Evolutionary conservation across 176 grass and related monocot genomes (phyloP), one percentile per base, ranked within the genome.

Genomic region (Lolium multiflorum): DNA sequence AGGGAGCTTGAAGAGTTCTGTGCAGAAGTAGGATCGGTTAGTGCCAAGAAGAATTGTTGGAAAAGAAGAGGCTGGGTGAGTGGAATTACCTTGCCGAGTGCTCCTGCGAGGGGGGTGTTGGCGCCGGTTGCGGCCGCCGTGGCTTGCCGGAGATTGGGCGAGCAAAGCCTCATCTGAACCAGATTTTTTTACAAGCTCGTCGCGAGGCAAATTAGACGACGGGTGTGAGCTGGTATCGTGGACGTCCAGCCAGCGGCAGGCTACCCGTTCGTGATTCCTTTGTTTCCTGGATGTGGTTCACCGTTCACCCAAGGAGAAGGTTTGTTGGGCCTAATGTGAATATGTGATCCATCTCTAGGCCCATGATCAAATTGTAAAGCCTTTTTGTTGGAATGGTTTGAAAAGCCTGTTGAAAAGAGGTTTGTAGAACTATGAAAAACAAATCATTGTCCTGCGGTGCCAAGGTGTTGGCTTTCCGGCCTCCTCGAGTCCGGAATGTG

Each of bases 121-220:
- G 63, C 78, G 25, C 50, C 60, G n/a, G 71, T 58, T n/a, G 81
- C 79, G 59, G 86, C 80, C 26, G 80, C 74, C 17, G 54, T 56
- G 47, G 76, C 89, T 79, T 83, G 89, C 80, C 75, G 89, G 89
- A 91, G 85, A 75, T 49, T 24, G 37, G 81, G 63, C 25, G 63
- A 83, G 86, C 6, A 35, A 28, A 84, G 69, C 81, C 69, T 91
- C 85, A 88, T 91, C 69, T 26, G 81, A 57, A 56, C 7, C 48
- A n/a, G 84, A 87, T 83, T 48, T 59, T 60, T 60, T 73, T 17
- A 61, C 46, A 18, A 8, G 79, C 37, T 39, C 10, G 70, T 15
- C 12, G 16, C 18, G 22, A 83, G 46, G 72, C 71, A 48, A 56
- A 20, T 17, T 38, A 22, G 54, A 37, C 72, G 38, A 77, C 18